A percentile compares a stretch with the other conserved stretches of the same genome.
phyloP scores from a whole-genome alignment of 257 asterid genomes.

The Forsythia suspensa region DNA sequence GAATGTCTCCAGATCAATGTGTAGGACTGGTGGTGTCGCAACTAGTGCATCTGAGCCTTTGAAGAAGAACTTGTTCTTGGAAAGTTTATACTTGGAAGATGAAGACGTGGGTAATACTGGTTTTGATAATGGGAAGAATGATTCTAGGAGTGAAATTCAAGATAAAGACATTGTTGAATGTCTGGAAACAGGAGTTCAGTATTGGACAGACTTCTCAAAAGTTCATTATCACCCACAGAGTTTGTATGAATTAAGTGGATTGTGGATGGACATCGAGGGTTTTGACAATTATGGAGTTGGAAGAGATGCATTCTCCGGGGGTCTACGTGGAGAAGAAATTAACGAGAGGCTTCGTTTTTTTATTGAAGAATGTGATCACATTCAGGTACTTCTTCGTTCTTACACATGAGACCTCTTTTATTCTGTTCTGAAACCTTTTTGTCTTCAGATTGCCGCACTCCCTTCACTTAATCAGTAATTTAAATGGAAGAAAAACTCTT shows the following conservation, averaged over 20 bases:
- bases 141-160: slow-evolving; percentile 52
- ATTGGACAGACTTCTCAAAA: slow-evolving; percentile 96
- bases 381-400: slow-evolving; percentile 57
- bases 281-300: slow-evolving; percentile 80
- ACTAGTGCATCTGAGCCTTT: slow-evolving; percentile 65
- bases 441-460: slow-evolving; percentile 1
- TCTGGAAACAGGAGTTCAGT: slow-evolving; percentile 72
- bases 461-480: slow-evolving; percentile 10
- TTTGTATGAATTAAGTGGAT: slow-evolving; percentile 74
- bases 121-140: slow-evolving; percentile 28
- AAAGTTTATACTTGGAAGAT: slow-evolving; percentile 65
- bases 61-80: slow-evolving; percentile 79
- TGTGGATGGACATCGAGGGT: slow-evolving; percentile 57
- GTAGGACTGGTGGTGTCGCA: slow-evolving; percentile 81
- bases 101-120: slow-evolving; percentile 25
- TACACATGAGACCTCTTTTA: background rate
- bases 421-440: slow-evolving; percentile 8
- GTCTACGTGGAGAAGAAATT: slow-evolving; percentile 72
- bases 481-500: slow-evolving; percentile 1
- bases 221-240: slow-evolving; percentile 94
- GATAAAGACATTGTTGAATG: slow-evolving; percentile 71
- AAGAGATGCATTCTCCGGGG: slow-evolving; percentile 59
- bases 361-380: slow-evolving; percentile 90
- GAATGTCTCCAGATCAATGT: slow-evolving; percentile 37
- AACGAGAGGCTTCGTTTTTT: slow-evolving; percentile 88